phyloP scores from a whole-genome alignment of 1,284 basidiomycete genomes.

The Trametes hirsuta region DNA sequence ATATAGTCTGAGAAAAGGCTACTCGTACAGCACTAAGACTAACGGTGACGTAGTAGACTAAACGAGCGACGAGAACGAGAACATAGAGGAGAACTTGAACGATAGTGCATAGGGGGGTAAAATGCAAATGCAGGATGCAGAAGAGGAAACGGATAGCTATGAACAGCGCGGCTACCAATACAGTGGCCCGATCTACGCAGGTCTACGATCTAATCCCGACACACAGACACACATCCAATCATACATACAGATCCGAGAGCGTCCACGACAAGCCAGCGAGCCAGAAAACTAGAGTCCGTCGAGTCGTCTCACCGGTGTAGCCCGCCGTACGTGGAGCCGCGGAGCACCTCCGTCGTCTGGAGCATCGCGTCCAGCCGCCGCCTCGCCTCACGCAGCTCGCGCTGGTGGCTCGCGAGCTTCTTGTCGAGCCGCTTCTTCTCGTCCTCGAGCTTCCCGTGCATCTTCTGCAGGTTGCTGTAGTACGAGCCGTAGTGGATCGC shows the following conservation, averaged over 20 bases:
- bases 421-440: constrained; percentile 18
- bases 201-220: background rate
- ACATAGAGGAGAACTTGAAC: background rate
- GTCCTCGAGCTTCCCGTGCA: constrained; percentile 16
- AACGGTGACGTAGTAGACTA: background rate
- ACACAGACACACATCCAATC: background rate
- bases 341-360: constrained; percentile 12
- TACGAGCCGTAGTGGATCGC: constrained; percentile 12
- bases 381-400: constrained; percentile 19
- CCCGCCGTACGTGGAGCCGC: constrained; percentile 8
- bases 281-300: background rate
- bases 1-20: background rate
- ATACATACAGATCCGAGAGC: background rate
- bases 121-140: background rate
- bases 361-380: constrained; percentile 20
- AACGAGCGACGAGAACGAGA: background rate
- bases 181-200: background rate
- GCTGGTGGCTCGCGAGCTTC: constrained; percentile 19
- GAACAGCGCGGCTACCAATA: constrained; percentile 12
- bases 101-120: background rate
- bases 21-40: background rate
- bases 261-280: too few species aligned
- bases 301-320: constrained; percentile 1
- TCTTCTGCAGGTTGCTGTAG: constrained; percentile 22
- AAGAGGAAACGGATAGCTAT: background rate